Evolutionary conservation across 2,329 filamentous ascomycete species (phyloP).

Genomic region (Penicillium griseofulvum): DNA sequence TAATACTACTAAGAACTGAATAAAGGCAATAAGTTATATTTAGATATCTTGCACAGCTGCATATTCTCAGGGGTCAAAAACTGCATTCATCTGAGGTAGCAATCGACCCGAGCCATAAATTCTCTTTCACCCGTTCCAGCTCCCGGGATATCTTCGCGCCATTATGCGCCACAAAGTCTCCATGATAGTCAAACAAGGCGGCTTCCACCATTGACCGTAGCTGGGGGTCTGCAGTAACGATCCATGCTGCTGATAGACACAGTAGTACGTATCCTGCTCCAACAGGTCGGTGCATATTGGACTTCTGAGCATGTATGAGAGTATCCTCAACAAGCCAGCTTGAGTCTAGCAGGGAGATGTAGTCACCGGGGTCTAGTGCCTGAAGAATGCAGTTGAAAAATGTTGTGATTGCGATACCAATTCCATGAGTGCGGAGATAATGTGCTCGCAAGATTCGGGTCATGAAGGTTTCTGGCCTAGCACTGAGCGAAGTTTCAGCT

Average conservation of each 20-base stretch:
- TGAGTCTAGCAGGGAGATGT: conserved; percentile 17
- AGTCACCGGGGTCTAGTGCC: conserved; percentile 27
- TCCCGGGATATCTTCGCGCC: not conserved
- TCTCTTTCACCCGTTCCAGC: conserved; percentile 10
- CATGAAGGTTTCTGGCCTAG: conserved; percentile 1
- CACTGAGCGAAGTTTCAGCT: conserved; percentile 8
- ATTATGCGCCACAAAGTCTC: conserved; percentile 20
- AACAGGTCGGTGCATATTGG: conserved; percentile 31
- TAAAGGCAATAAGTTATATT: not conserved
- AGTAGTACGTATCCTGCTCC: conserved; percentile 32
- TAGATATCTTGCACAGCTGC: not conserved
- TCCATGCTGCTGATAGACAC: conserved; percentile 28
- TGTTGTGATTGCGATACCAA: conserved; percentile 31
- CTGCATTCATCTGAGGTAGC: not conserved
- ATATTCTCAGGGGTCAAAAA: not conserved
- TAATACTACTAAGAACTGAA: no score
- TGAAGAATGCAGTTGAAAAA: conserved; percentile 35
- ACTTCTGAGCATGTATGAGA: conserved; percentile 27
- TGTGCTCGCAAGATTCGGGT: conserved; percentile 26
- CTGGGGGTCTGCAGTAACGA: conserved; percentile 19
- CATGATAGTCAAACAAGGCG: conserved; percentile 24
- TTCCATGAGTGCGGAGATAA: conserved; percentile 33
- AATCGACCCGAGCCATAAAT: conserved; percentile 10
- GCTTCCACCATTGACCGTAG: conserved; percentile 17
- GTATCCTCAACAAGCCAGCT: conserved; percentile 26